phyloP scores from a whole-genome alignment of 2,329 filamentous ascomycete species.

The Zasmidium citrigriseum region DNA sequence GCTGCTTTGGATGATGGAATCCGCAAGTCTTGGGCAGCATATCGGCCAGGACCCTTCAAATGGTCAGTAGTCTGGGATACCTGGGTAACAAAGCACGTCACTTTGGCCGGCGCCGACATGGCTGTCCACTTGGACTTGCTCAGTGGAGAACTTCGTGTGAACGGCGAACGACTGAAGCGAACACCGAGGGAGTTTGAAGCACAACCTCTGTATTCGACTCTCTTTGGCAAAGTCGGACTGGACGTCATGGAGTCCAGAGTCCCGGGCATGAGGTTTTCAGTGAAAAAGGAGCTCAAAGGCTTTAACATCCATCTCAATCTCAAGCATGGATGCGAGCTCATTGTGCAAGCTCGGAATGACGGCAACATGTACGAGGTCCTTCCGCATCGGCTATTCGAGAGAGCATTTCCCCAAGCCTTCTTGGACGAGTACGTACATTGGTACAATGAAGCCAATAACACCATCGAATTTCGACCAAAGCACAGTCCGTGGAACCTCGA shows the following conservation, averaged over 20 bases:
- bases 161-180: slow-evolving; percentile 52
- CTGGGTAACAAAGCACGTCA: slow-evolving; percentile 9
- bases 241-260: slow-evolving; percentile 54
- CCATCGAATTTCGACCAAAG: slow-evolving; percentile 54
- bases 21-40: slow-evolving; percentile 42
- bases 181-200: slow-evolving; percentile 55
- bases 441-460: slow-evolving; percentile 51
- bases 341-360: slow-evolving; percentile 38
- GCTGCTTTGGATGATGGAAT: slow-evolving; percentile 22
- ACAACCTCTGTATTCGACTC: slow-evolving; percentile 44
- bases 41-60: neutral
- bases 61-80: slow-evolving; percentile 3
- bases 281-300: slow-evolving; percentile 31
- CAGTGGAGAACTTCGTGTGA: slow-evolving; percentile 51
- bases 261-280: slow-evolving; percentile 55
- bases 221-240: slow-evolving; percentile 58
- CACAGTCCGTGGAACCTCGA: slow-evolving; percentile 21
- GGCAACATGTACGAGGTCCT: slow-evolving; percentile 40
- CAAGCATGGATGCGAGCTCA: slow-evolving; percentile 24
- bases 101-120: neutral
- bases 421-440: slow-evolving; percentile 60
- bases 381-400: slow-evolving; percentile 30
- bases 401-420: slow-evolving; percentile 55
- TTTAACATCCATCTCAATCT: slow-evolving; percentile 46
- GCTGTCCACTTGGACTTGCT: slow-evolving; percentile 48